These are phyloP conservation scores for Aspergillus versicolor DNA, from an alignment of 2,329 filamentous ascomycete species.

Conservation along the genomic window DNA sequence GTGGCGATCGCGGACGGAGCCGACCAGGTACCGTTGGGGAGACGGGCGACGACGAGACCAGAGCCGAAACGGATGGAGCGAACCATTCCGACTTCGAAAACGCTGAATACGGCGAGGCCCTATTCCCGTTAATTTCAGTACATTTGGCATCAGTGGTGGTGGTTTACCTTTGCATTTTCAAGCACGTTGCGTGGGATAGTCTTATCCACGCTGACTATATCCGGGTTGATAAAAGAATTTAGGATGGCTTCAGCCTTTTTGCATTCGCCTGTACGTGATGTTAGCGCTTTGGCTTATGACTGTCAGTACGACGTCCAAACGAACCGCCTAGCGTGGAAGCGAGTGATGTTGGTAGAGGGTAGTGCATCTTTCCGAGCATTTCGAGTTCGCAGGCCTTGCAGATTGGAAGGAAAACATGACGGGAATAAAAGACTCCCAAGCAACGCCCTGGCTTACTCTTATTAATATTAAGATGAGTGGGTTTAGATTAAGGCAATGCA, in stretches of 20 bases:
- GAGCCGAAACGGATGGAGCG: constrained; percentile 50
- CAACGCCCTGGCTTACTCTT: not conserved
- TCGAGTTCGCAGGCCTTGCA: not conserved
- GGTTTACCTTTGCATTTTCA: constrained; percentile 9
- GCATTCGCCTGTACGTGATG: constrained; percentile 8
- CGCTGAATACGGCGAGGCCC: constrained; percentile 48
- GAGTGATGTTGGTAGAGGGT: not conserved
- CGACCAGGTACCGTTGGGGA: constrained; percentile 47
- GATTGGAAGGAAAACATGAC: not conserved
- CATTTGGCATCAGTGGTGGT: too few relatives aligned
- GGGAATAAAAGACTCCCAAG: not conserved
- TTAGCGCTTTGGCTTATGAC: not conserved
- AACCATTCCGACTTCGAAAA: constrained; percentile 46
- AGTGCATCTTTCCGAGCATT: constrained; percentile 5
- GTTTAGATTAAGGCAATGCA: not conserved
- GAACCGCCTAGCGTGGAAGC: constrained; percentile 3
- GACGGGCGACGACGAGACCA: constrained; percentile 46
- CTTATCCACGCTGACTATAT: constrained; percentile 2
- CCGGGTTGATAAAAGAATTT: constrained; percentile 12
- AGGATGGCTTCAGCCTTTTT: constrained; percentile 9
- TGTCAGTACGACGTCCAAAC: not conserved
- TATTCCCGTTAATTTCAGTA: constrained; percentile 13
- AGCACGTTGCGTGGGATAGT: constrained; percentile 7
- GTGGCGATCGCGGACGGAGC: constrained; percentile 48
- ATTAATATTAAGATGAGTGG: not conserved